These are phyloP conservation scores for Saccharum officinarum DNA, from an alignment of 176 grass and related monocot species.

Conservation along the genomic window DNA sequence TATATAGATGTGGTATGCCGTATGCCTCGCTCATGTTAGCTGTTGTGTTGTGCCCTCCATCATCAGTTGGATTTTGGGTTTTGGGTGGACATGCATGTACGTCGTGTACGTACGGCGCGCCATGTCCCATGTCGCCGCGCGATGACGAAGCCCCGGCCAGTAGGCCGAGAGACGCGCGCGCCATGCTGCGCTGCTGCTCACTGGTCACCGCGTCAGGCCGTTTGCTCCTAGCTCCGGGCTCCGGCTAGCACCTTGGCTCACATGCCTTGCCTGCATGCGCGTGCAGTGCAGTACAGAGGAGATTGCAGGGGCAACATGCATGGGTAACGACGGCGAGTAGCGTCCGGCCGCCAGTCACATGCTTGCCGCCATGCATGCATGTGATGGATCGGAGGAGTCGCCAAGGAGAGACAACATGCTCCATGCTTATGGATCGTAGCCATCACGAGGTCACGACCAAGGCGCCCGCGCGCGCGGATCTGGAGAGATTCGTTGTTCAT, in stretches of 20 bases:
- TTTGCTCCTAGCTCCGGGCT: background rate
- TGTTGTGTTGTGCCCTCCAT: background rate
- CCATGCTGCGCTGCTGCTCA: background rate
- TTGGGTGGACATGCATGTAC: background rate
- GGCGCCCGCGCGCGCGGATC: too few relatives aligned
- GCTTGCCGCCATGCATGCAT: background rate
- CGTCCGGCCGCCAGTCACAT: background rate
- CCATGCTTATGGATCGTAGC: too few relatives aligned
- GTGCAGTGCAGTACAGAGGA: background rate
- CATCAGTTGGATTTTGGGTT: too few relatives aligned
- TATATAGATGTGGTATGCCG: background rate
- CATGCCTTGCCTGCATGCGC: background rate
- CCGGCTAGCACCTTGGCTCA: background rate
- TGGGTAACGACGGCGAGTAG: constrained; percentile 5
- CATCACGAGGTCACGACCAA: too few relatives aligned
- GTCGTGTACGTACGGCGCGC: background rate
- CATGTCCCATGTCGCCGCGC: too few relatives aligned
- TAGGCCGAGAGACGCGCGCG: too few relatives aligned
- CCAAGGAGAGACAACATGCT: too few relatives aligned
- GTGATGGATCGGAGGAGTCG: background rate
- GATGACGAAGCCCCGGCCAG: too few relatives aligned
- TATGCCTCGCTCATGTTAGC: background rate
- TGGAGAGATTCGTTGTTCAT: too few relatives aligned
- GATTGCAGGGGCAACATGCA: background rate
- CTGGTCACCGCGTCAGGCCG: background rate